Conservation (phyloP, 768 basidiomycete species). For the Tricholoma sp. region DNA sequence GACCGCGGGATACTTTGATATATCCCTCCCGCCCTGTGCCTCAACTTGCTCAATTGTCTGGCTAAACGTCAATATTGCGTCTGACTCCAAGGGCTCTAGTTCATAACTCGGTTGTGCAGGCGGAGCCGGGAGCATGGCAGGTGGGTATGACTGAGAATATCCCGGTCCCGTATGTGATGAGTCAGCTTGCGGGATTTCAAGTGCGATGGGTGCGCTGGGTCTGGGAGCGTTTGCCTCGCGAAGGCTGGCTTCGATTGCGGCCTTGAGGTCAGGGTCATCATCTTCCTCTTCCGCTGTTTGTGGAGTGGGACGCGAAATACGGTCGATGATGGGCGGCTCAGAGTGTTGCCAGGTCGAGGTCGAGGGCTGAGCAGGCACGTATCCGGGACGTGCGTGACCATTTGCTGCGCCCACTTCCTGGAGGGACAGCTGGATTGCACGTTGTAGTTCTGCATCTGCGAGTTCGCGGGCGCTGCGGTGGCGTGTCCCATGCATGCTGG, state of each 20-base stretch:
- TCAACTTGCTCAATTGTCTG: conserved; percentile 86
- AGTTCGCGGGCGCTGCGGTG: conserved; percentile 55
- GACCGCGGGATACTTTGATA: conserved; percentile 78
- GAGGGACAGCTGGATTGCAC: conserved; percentile 88
- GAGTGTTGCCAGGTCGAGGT: conserved; percentile 53
- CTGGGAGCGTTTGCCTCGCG: conserved; percentile 76
- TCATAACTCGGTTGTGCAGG: conserved; percentile 73
- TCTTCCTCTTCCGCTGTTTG: conserved; percentile 54
- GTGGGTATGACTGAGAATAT: conserved; percentile 43
- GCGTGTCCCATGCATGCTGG: conserved; percentile 48
- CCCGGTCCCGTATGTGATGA: conserved; percentile 30
- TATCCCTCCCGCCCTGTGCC: conserved; percentile 69
- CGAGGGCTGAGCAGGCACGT: conserved; percentile 60
- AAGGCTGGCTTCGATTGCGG: conserved; percentile 94
- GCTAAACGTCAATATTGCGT: conserved; percentile 85
- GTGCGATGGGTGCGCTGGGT: conserved; percentile 69
- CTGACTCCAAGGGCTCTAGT: conserved; percentile 73
- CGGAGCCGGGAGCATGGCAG: conserved; percentile 34
- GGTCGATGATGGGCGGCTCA: conserved; percentile 68
- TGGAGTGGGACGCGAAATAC: conserved; percentile 37
- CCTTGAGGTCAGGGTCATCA: conserved; percentile 85
- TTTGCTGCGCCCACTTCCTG: conserved; percentile 60
- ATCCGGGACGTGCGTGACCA: conserved; percentile 52
- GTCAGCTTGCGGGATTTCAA: conserved; percentile 41
- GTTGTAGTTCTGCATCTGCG: conserved; percentile 84